Percentiles rank a stretch among this genome's conserved stretches.
These are phyloP conservation scores for Aaosphaeria pasadenensis DNA, from an alignment of 2,329 filamentous ascomycete species.

Conservation along the genomic window DNA sequence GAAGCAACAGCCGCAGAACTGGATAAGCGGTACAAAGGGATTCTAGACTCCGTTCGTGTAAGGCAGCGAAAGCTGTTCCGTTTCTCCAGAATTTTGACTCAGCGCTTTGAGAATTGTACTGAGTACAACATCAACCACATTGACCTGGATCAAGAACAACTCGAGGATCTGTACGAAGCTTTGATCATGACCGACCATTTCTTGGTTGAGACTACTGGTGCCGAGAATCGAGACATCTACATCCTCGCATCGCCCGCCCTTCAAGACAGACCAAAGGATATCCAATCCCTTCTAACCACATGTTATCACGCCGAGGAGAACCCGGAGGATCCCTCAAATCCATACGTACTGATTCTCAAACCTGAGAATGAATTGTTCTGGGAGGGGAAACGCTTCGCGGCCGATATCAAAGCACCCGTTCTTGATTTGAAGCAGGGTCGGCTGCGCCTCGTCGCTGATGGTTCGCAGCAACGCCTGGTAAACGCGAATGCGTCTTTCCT, in stretches of 20 bases:
- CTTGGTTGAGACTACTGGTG: constrained; percentile 69
- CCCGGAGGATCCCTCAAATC: constrained; percentile 71
- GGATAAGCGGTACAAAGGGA: constrained; percentile 96
- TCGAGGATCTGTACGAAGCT: constrained; percentile 76
- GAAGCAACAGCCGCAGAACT: constrained; percentile 78
- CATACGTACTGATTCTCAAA: constrained; percentile 80
- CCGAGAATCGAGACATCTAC: constrained; percentile 69
- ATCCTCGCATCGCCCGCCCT: constrained; percentile 82
- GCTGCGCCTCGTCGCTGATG: constrained; percentile 82
- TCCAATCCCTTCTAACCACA: constrained; percentile 80
- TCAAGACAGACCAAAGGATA: constrained; percentile 71
- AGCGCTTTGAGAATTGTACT: constrained; percentile 93
- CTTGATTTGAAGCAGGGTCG: constrained; percentile 85
- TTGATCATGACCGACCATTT: constrained; percentile 83
- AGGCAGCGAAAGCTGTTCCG: constrained; percentile 94
- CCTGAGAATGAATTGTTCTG: constrained; percentile 77
- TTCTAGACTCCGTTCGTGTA: constrained; percentile 91
- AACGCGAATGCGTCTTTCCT: constrained; percentile 77
- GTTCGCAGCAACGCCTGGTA: constrained; percentile 73
- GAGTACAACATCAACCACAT: constrained; percentile 88
- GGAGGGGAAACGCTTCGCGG: constrained; percentile 72
- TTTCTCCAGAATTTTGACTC: constrained; percentile 85
- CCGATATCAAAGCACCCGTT: constrained; percentile 71
- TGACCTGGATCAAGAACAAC: constrained; percentile 61
- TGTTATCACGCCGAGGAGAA: constrained; percentile 67